Evolutionary conservation across 2,329 filamentous ascomycete genomes (phyloP).

Genomic region (Tolypocladium tropicale): DNA sequence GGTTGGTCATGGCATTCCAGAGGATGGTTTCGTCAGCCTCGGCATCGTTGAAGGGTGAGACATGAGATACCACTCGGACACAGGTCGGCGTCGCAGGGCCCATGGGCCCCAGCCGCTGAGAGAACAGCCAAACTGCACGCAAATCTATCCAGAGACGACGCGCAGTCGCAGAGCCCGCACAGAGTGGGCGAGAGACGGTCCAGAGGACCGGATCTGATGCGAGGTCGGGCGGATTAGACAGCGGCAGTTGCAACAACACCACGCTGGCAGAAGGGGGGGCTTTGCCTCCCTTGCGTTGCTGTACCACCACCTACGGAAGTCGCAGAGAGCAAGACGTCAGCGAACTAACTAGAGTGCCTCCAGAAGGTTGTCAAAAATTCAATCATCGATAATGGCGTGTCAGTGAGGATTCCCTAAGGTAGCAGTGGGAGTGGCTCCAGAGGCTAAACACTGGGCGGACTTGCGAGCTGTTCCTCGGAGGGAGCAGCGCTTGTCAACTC

Average conservation of each 20-base stretch:
- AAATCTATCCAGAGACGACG: not conserved
- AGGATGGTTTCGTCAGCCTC: not conserved
- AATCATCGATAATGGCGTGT: not conserved
- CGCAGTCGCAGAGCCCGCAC: not conserved
- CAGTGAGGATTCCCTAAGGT: not conserved
- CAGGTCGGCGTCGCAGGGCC: not conserved
- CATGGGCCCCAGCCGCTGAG: not conserved
- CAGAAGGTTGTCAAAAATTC: not conserved
- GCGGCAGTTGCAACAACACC: not conserved
- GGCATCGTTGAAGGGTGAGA: constrained; percentile 6
- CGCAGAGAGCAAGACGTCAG: not conserved
- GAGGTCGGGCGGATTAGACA: not conserved
- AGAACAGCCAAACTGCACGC: not conserved
- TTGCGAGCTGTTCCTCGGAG: not conserved
- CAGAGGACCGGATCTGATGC: not conserved
- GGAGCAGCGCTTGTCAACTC: too few species aligned
- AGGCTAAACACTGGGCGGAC: not conserved
- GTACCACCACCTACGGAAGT: not conserved
- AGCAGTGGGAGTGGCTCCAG: not conserved
- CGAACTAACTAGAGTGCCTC: not conserved
- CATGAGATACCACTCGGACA: constrained; percentile 1
- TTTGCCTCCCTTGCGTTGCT: not conserved
- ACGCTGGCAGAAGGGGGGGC: too few species aligned
- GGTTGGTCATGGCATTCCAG: constrained; percentile 9
- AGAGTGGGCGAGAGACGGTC: not conserved